phyloP scores from a whole-genome alignment of 441 rosid species.

The Gossypium davidsonii region DNA sequence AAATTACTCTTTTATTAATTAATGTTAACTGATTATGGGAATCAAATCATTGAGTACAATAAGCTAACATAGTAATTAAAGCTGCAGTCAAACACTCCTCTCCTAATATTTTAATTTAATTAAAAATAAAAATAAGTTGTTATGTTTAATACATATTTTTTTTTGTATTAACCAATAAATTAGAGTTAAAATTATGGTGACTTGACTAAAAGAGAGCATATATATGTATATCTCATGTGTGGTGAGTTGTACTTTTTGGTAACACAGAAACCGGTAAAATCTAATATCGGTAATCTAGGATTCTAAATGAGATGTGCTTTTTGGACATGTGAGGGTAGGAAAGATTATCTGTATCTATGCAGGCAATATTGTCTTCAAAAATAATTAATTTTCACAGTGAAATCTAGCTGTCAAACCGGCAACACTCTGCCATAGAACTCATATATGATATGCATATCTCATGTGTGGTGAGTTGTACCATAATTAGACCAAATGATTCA shows the following conservation, averaged over 20 bases:
- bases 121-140: too few species aligned
- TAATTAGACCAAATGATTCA: background rate
- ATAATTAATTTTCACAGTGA: background rate
- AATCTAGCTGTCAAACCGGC: conserved; percentile 12
- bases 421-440: background rate
- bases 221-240: too few species aligned
- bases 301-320: background rate
- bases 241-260: too few species aligned
- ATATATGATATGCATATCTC: background rate
- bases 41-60: background rate
- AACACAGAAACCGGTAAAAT: background rate
- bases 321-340: background rate
- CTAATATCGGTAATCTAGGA: background rate
- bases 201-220: too few species aligned
- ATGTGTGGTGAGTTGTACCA: background rate
- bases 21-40: background rate
- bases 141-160: too few species aligned
- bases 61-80: too few species aligned
- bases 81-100: too few species aligned
- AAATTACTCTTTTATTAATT: background rate
- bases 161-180: too few species aligned
- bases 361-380: background rate
- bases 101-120: too few species aligned
- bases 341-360: background rate
- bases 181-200: too few species aligned